Evolutionary conservation across 1,284 basidiomycete genomes (phyloP), one percentile per base, ranked within the genome.

Genomic region (Marasmius fiardii): DNA sequence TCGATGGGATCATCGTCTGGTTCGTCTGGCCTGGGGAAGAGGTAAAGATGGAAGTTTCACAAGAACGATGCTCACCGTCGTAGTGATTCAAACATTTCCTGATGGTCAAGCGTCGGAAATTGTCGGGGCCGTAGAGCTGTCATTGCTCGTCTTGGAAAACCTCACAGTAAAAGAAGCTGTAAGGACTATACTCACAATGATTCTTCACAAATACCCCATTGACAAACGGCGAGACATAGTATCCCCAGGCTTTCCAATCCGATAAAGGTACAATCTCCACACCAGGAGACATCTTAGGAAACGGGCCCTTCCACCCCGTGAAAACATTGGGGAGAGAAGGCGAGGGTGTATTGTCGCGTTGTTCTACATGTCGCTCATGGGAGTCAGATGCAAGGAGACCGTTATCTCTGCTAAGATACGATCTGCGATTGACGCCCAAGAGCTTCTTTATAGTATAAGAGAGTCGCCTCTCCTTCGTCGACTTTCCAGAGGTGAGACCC

Each of bases 221-320:
- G 4, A 78, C 58, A 24, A 57, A 64, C 14, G 76, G 77, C 21
- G 68, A 66, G 6, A 75, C 72, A 63, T 72, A 78, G 54, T 78
- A 77, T 0, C 71, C 76, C 61, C 71, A 78, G 23, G 70, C 70
- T 59, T 76, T 77, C 77, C 77, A 79, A 55, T 76, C 76, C 23
- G 67, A 64, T 1, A 66, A 61, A 23, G 68, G 64, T 8, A 73
- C 67, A 51, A 56, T 31, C 2, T 57, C 51, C 26, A 49, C 31
- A 4, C 28, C 28, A 10, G 47, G 57, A 21, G 47, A 41, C 12
- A 48, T 41, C 33, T 23, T 28, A 33, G 53, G 53, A n/a, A 35
- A 34, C 11, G 34, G 43, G 24, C 47, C 47, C 26, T 33, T 49
- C 47, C 47, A 49, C 16, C 47, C 47, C 2, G 24, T 49, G 47